A percentile compares a stretch with the other conserved stretches of the same genome.
Evolutionary conservation across 805 yeast species (phyloP).

Genomic region (Candida berthetii): DNA sequence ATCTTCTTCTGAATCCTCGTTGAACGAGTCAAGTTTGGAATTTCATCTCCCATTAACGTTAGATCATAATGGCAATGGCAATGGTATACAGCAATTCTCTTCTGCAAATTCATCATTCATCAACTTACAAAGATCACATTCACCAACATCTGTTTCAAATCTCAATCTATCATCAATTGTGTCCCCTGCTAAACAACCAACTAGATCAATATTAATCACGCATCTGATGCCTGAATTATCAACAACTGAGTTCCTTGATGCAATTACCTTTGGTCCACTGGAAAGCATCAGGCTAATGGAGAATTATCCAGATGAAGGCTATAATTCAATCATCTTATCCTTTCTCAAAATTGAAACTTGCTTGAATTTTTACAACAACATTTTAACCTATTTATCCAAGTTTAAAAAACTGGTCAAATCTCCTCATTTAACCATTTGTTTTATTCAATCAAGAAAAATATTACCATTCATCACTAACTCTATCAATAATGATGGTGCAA

Average conservation of each 20-base stretch:
- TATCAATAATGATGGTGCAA: constrained; percentile 81
- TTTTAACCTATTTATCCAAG: constrained; percentile 28
- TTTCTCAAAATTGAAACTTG: constrained; percentile 27
- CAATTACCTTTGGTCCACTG: constrained; percentile 52
- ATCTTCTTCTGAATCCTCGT: background rate
- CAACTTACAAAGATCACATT: background rate
- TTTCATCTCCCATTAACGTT: background rate
- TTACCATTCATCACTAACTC: constrained; percentile 21
- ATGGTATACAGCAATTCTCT: background rate
- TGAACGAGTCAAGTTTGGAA: background rate
- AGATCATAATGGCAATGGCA: no score
- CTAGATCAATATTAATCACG: constrained; percentile 19
- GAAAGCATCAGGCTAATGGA: constrained; percentile 46
- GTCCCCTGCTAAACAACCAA: constrained; percentile 13
- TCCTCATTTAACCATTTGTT: constrained; percentile 27
- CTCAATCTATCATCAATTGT: no score
- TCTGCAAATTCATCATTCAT: constrained; percentile 7
- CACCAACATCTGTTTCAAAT: no score
- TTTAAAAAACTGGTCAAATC: constrained; percentile 31
- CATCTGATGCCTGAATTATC: constrained; percentile 12
- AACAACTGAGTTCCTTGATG: constrained; percentile 30
- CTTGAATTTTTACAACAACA: constrained; percentile 28
- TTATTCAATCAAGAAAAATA: constrained; percentile 23
- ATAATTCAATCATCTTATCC: constrained; percentile 13
- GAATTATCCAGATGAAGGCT: constrained; percentile 17